Evolutionary conservation across 2,329 filamentous ascomycete genomes (phyloP).

Genomic region (Aspergillus sclerotialis): DNA sequence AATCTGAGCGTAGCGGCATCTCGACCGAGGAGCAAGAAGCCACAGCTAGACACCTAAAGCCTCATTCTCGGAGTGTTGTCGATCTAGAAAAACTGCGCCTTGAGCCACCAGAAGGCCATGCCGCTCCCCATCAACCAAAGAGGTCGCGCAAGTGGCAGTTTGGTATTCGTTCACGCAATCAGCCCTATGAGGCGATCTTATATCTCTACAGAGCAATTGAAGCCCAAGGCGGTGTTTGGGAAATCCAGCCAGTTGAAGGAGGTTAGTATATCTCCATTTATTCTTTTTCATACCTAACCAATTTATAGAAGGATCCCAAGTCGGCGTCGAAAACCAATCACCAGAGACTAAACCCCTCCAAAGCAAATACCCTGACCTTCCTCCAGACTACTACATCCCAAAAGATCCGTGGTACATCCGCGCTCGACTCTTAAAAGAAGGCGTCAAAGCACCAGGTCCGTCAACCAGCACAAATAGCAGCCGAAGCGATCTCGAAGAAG

Average conservation of each 20-base stretch:
- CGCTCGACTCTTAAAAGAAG: constrained; percentile 78
- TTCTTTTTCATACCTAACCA: neutral
- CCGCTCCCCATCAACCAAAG: constrained; percentile 45
- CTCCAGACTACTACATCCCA: constrained; percentile 69
- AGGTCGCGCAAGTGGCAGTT: constrained; percentile 89
- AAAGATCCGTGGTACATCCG: constrained; percentile 93
- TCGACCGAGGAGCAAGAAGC: constrained; percentile 69
- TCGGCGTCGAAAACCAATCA: constrained; percentile 19
- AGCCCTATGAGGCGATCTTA: constrained; percentile 85
- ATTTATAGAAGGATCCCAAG: neutral
- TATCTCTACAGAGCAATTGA: constrained; percentile 90
- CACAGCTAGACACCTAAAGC: constrained; percentile 72
- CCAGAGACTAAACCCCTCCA: constrained; percentile 34
- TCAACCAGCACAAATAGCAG: constrained; percentile 33
- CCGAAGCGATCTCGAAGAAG: constrained; percentile 35
- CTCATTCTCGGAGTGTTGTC: constrained; percentile 67
- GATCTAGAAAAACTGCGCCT: constrained; percentile 57
- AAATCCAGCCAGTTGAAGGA: constrained; percentile 46
- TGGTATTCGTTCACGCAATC: constrained; percentile 88
- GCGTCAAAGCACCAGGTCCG: constrained; percentile 53
- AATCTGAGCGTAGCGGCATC: constrained; percentile 18
- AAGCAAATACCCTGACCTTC: constrained; percentile 37
- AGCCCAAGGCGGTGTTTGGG: constrained; percentile 84
- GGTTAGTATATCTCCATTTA: constrained; percentile 18
- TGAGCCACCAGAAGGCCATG: constrained; percentile 48